phyloP scores from a whole-genome alignment of 257 asterid genomes.

The Lantana camara region DNA sequence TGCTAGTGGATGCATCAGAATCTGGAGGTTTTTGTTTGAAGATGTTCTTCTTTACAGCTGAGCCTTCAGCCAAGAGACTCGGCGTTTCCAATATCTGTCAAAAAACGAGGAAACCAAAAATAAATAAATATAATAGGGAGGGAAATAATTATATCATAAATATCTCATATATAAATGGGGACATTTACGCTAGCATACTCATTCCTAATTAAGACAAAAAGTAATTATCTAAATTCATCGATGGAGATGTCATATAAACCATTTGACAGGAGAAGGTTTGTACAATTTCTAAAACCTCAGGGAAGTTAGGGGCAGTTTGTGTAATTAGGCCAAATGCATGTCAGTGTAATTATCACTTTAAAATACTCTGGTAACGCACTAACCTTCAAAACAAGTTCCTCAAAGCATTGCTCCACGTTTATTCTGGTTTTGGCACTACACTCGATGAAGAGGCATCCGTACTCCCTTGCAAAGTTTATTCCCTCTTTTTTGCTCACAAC shows the following conservation, averaged over 20 bases:
- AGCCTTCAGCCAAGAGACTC: conserved; percentile 67
- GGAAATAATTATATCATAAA: background rate
- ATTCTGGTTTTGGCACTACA: conserved; percentile 75
- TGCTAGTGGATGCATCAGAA: conserved; percentile 51
- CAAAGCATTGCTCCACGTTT: conserved; percentile 83
- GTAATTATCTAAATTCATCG: no score
- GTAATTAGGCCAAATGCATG: no score
- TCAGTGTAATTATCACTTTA: no score
- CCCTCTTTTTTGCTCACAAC: conserved; percentile 77
- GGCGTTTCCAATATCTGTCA: conserved; percentile 77
- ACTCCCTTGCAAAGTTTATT: conserved; percentile 65
- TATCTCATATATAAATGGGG: background rate
- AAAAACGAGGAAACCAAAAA: background rate
- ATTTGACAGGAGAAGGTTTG: no score
- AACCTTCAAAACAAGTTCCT: conserved; percentile 76
- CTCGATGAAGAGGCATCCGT: conserved; percentile 73
- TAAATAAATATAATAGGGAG: background rate
- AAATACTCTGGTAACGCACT: background rate
- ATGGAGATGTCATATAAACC: no score
- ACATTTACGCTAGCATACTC: no score
- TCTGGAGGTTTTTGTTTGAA: conserved; percentile 78
- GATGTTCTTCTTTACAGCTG: conserved; percentile 59
- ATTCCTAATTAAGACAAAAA: no score
- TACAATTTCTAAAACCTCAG: no score
- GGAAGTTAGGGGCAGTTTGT: no score